A percentile compares a stretch with the other conserved stretches of the same genome.
phyloP scores from a whole-genome alignment of 352 stramenopile species.

The Phytopythium helicoides region DNA sequence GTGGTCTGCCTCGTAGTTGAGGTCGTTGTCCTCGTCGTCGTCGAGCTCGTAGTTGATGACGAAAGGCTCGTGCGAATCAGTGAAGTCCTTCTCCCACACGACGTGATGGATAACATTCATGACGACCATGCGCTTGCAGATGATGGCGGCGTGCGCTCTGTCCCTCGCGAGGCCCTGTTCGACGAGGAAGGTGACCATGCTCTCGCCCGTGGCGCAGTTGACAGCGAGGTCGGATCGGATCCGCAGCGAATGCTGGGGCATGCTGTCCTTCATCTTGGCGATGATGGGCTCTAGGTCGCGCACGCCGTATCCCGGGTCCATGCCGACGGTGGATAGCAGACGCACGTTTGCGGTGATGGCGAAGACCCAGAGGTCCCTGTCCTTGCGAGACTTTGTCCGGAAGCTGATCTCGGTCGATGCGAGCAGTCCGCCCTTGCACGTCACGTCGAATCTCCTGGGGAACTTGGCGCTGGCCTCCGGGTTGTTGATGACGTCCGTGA shows the following conservation, averaged over 20 bases:
- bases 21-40: conserved; percentile 26
- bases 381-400: conserved; percentile 72
- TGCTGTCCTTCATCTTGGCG: conserved; percentile 45
- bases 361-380: conserved; percentile 72
- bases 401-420: conserved; percentile 72
- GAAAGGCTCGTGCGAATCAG: conserved; percentile 74
- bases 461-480: conserved; percentile 67
- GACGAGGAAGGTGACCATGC: conserved; percentile 70
- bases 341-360: conserved; percentile 66
- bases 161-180: conserved; percentile 47
- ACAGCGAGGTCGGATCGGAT: conserved; percentile 66
- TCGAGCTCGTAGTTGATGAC: conserved; percentile 54
- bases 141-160: conserved; percentile 43
- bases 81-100: conserved; percentile 82
- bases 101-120: conserved; percentile 88
- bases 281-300: conserved; percentile 55
- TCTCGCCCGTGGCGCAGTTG: conserved; percentile 60
- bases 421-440: conserved; percentile 67
- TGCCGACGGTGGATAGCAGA: conserved; percentile 39
- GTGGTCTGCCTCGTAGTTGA: conserved; percentile 62
- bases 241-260: conserved; percentile 59
- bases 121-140: conserved; percentile 57
- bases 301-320: conserved; percentile 51
- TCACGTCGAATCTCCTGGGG: conserved; percentile 68
- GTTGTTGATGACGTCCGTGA: conserved; percentile 58